These are phyloP conservation scores for Brassica juncea DNA, from an alignment of 345 rosid genomes.

Conservation along the genomic window DNA sequence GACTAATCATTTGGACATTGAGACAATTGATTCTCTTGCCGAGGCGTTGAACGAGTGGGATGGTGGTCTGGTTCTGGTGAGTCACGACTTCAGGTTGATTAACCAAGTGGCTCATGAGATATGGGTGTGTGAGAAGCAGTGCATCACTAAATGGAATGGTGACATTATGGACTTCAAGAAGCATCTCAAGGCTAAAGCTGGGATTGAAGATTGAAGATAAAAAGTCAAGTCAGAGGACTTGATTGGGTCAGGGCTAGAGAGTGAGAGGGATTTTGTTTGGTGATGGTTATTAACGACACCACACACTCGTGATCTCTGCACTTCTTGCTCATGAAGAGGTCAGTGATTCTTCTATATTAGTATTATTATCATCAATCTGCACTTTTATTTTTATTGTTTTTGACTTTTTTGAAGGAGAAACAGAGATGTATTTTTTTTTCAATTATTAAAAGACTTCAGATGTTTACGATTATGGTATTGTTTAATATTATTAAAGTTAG, in stretches of 20 bases:
- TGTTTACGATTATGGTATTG: conserved; percentile 28
- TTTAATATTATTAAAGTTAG: neutral
- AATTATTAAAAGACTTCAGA: neutral
- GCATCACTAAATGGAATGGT: conserved; percentile 75
- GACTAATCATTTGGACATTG: conserved; percentile 95
- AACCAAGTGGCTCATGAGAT: conserved; percentile 89
- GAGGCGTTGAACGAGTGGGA: conserved; percentile 93
- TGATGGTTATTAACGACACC: conserved; percentile 1
- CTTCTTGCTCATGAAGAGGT: neutral
- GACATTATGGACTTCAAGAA: conserved; percentile 82
- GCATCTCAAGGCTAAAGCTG: conserved; percentile 78
- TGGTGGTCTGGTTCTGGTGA: conserved; percentile 81
- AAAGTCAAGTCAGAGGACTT: conserved; percentile 1
- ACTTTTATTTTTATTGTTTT: neutral
- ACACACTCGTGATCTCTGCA: conserved; percentile 31
- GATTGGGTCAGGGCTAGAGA: conserved; percentile 26
- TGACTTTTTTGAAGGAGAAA: neutral
- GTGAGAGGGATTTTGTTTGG: conserved; percentile 8
- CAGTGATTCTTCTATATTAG: neutral
- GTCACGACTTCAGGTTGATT: conserved; percentile 89
- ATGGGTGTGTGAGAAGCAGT: conserved; percentile 81
- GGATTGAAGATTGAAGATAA: conserved; percentile 40
- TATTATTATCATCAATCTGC: neutral
- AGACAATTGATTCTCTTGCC: conserved; percentile 89
- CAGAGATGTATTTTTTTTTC: neutral